phyloP scores from a whole-genome alignment of 163 green algal species.

The Scenedesmus sp. region DNA sequence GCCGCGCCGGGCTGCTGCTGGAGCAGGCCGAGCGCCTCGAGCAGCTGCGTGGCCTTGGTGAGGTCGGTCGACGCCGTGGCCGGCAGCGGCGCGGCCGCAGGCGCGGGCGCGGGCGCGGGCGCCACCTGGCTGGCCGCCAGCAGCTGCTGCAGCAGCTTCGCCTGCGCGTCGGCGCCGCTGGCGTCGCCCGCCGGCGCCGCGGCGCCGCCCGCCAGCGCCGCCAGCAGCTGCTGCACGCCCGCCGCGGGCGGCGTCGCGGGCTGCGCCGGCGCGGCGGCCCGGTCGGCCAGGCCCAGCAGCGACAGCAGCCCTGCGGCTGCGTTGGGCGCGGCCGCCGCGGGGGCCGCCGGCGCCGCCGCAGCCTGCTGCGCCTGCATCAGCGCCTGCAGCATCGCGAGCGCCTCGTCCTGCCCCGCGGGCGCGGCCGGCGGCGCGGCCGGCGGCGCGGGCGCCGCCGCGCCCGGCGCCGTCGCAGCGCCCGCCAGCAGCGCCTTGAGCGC shows the following conservation, averaged over 20 bases:
- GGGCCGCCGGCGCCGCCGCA: not conserved
- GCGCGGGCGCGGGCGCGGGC: not conserved
- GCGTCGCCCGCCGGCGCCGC: not conserved
- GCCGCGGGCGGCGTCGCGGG: not conserved
- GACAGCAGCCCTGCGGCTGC: constrained; percentile 39
- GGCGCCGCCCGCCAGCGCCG: not conserved
- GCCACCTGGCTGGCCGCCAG: not conserved
- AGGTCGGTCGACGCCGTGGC: not conserved
- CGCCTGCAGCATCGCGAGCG: constrained; percentile 43
- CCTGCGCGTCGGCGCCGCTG: constrained; percentile 3
- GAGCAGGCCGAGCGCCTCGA: constrained; percentile 21
- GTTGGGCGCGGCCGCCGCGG: constrained; percentile 5
- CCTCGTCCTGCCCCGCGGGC: not conserved
- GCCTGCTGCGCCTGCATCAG: constrained; percentile 42
- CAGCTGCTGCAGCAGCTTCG: constrained; percentile 4
- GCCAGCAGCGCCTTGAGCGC: constrained; percentile 48
- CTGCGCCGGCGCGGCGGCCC: not conserved
- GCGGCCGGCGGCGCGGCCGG: too few relatives aligned
- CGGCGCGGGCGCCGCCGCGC: not conserved
- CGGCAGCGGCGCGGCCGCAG: not conserved
- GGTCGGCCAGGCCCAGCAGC: constrained; percentile 25
- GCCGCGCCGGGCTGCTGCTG: constrained; percentile 10
- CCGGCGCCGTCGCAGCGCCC: not conserved
- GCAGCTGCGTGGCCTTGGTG: not conserved
- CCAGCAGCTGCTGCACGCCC: constrained; percentile 17